Base-by-base conservation (phyloP, 352 stramenopile genomes). In the Phytophthora citricola region DNA sequence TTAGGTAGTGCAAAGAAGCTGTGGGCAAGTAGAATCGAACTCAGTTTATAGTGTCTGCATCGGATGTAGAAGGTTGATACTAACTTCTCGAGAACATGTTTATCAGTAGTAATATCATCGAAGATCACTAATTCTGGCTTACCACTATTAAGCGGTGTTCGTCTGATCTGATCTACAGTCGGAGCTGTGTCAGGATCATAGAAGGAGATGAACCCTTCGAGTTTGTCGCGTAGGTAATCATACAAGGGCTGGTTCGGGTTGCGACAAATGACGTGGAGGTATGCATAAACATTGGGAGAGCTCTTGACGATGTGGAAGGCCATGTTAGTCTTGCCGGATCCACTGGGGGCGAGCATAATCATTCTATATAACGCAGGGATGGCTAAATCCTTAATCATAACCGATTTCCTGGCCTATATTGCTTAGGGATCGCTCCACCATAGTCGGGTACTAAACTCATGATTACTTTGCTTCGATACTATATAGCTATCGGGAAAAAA, bases 171-270 rank as follows among this genome's bases (percentile, higher is more conserved):
- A 63, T 55, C 45, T 31, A 55, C 55, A 11, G 9, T 55, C 12
- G 55, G 55, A 43, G 44, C 31, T 2, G 36, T 47, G 24, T 72
- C 39, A 40, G 53, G 45, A 47, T 68, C 15, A 17, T 39, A 40
- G 6, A 64, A 64, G 2, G 57, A 44, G n/a, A 64, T 46, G 36
- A 64, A 64, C 3, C 49, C 65, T 17, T 68, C 56, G 3, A 69
- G 17, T 43, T 73, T 73, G 3, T 73, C 65, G 14, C 50, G 49
- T 5, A 73, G 49, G 27, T 65, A 69, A 2, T 69, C 50, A 17
- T 69, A 73, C 11, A 72, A 32, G 10, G 61, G 44, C 32, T 72
- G 64, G 7, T 67, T 32, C 10, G 39, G 12, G 51, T 50, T 50
- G 24, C 44, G 44, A 34, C 22, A 32, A 34, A 50, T 50, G 44